Base-by-base conservation (phyloP, 169 alveolate genomes). In the Plasmodium gaboni region DNA sequence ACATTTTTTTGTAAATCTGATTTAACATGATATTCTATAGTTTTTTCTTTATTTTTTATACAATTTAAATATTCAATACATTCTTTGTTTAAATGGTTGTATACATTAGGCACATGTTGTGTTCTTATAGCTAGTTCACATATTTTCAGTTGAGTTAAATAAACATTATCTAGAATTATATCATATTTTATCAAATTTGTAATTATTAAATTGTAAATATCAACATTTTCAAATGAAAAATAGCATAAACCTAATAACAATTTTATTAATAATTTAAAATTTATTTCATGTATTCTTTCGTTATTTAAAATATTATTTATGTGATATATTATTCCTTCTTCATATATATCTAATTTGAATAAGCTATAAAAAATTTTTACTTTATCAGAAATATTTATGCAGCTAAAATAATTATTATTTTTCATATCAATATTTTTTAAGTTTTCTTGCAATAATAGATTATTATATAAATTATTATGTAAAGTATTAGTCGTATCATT, bases 151-250 rank as follows among this genome's bases (percentile, higher is more conserved):
- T 89, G 88, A 51, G 80, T 73, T 19, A 74, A 67, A 55, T 80
- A 87, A 1, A 53, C 48, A 69, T 78, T 83, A 71, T 72, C 87
- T 48, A 89, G 2, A 44, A 78, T 22, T 38, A 78, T 78, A 12
- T 78, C 89, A 65, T 65, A 78, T 78, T 78, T 78, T 48, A 78
- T 78, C 67, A 78, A 78, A 51, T 78, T 78, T 32, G 64, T 78
- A 28, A 78, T 63, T 10, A 78, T 78, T 38, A 78, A 50, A 59
- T 78, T 78, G 32, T 78, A 78, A 64, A 70, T 70, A 78, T 46
- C 9, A 28, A 22, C 46, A 65, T 65, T 65, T 12, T 78, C 80
- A 5, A 65, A 12, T 8, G 89, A 78, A 70, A 78, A 78, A 46
- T 78, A 78, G 15, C 78, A 78, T 24, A 78, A 64, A 24, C 60